These are phyloP conservation scores for Alternaria arborescens DNA, from an alignment of 2,329 filamentous ascomycete species.

Conservation along the genomic window DNA sequence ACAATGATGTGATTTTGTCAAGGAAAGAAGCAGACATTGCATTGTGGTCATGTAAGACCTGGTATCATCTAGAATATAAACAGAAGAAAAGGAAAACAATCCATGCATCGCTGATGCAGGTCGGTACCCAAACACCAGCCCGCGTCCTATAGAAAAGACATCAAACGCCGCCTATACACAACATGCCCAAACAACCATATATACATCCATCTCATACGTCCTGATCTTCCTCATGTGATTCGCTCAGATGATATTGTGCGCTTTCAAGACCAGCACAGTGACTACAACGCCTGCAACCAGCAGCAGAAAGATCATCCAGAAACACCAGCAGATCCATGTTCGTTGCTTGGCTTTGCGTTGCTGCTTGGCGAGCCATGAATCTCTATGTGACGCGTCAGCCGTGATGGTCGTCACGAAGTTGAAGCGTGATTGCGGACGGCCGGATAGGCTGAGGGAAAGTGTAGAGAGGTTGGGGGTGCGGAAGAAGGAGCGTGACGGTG, in stretches of 20 bases:
- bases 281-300: conserved; percentile 57
- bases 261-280: conserved; percentile 56
- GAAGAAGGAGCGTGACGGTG: conserved; percentile 12
- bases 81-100: background rate
- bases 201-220: background rate
- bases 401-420: conserved; percentile 45
- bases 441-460: conserved; percentile 34
- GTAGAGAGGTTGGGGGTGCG: conserved; percentile 30
- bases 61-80: conserved; percentile 16
- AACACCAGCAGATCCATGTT: conserved; percentile 58
- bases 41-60: conserved; percentile 13
- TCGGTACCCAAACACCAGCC: background rate
- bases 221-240: background rate
- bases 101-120: conserved; percentile 3
- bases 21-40: background rate
- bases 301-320: conserved; percentile 57
- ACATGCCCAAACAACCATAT: background rate
- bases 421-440: conserved; percentile 38
- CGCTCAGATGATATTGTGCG: conserved; percentile 37
- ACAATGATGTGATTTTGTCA: background rate
- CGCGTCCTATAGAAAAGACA: background rate
- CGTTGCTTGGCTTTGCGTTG: conserved; percentile 58
- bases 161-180: background rate
- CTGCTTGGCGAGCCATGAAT: conserved; percentile 64
- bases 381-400: conserved; percentile 50